Base-by-base conservation (phyloP, 2,329 filamentous ascomycete species). In the Penicillium sp. region DNA sequence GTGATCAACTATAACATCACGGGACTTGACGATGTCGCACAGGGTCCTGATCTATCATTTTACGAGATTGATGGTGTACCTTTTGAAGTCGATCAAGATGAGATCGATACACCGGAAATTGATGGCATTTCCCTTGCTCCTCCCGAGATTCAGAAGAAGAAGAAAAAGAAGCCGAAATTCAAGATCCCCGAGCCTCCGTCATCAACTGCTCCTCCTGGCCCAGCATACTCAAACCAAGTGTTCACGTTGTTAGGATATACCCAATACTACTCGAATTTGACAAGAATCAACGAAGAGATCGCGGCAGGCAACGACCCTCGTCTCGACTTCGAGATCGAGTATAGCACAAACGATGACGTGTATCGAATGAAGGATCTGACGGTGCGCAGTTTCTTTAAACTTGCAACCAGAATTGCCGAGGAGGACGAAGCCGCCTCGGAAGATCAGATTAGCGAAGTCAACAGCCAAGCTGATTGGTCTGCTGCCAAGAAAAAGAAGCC, bases 231-330 rank as follows among this genome's bases (percentile, higher is more conserved):
- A 18, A 85, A 88, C 7, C 94, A 99, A 69, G 79, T 90, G 0
- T 78, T 97, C 35, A 89, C 90, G 0, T 79, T 92, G 58, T 80
- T 88, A 3, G 85, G 90, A 5, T 97, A 91, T 72, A 91, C 85
- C 4, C 94, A 99, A 67, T 97, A 95, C 72, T 97, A 85, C 72
- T 91, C 93, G 57, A 99, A 99, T 70, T 77, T 99, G n/a, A 97
- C 93, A 0, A 77, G 84, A 55, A 87, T 96, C 74, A 95, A 97
- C 74, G 89, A 91, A 63, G 84, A 89, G 56, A 80, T 85, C 44
- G 67, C 73, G 3, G 32, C 48, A 34, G n/a, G 77, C 82, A 86
- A 67, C 75, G 39, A 38, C 29, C 72, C 55, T 71, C 73, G 50
- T 32, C 91, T 97, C 70, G 69, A 79, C 14, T 97, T 84, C 67